Conservation (phyloP, 352 stramenopile species). For the Phytophthora pistaciae region DNA sequence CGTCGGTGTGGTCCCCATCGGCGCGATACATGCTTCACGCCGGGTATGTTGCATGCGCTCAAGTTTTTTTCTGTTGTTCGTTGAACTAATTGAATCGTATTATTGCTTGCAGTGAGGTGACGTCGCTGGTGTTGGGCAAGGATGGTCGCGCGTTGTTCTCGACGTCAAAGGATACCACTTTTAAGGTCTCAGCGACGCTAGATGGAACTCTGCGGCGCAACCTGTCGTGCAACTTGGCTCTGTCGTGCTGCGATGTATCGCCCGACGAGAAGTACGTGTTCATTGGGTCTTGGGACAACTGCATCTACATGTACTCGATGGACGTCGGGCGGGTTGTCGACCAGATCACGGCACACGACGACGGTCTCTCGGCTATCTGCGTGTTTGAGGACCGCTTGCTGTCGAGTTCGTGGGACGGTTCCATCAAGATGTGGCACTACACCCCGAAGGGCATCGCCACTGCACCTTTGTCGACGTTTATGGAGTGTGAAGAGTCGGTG, state of each 20-base stretch:
- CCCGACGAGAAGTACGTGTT: constrained; percentile 87
- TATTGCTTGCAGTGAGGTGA: constrained; percentile 59
- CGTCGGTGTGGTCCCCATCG: constrained; percentile 69
- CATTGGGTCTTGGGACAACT: constrained; percentile 85
- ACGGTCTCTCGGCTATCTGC: constrained; percentile 78
- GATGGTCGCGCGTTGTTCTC: constrained; percentile 77
- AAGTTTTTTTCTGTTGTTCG: not conserved
- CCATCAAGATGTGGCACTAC: constrained; percentile 87
- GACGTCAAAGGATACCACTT: constrained; percentile 78
- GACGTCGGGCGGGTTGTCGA: constrained; percentile 84
- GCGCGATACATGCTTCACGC: constrained; percentile 76
- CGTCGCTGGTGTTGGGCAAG: constrained; percentile 67
- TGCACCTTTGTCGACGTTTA: constrained; percentile 70
- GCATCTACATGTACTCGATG: constrained; percentile 91
- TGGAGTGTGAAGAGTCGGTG: constrained; percentile 82
- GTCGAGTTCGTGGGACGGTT: constrained; percentile 80
- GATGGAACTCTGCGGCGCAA: constrained; percentile 74
- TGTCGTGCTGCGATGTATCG: constrained; percentile 86
- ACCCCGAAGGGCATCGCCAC: constrained; percentile 71
- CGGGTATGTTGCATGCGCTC: constrained; percentile 45
- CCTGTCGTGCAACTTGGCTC: constrained; percentile 76
- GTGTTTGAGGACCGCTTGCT: constrained; percentile 82
- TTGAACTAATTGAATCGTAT: constrained; percentile 1
- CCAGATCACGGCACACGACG: constrained; percentile 83
- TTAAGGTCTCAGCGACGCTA: constrained; percentile 77